phyloP scores from a whole-genome alignment of 768 basidiomycete genomes.

The Cantharellus anzutake region DNA sequence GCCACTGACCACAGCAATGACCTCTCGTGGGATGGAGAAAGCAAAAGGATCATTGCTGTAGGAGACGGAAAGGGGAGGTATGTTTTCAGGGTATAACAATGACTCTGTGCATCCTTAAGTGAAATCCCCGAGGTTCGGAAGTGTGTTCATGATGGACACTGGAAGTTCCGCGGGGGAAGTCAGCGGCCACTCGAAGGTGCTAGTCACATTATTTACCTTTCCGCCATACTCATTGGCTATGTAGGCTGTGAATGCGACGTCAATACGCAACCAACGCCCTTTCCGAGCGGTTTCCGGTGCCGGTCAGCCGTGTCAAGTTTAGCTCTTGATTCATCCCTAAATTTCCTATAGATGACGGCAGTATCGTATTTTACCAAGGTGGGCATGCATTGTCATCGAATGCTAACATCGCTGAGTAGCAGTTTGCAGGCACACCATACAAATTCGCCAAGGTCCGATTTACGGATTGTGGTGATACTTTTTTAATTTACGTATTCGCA shows the following conservation, averaged over 20 bases:
- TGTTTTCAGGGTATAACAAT: constrained; percentile 1
- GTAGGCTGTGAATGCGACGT: constrained; percentile 71
- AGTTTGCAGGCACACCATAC: constrained; percentile 45
- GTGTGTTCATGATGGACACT: constrained; percentile 66
- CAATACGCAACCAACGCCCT: constrained; percentile 74
- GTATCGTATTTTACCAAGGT: constrained; percentile 72
- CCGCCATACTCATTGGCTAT: background rate
- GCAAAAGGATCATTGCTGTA: constrained; percentile 86
- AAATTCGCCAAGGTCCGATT: constrained; percentile 47
- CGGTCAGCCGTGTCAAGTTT: background rate
- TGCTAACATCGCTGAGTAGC: background rate
- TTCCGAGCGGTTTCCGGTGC: constrained; percentile 67
- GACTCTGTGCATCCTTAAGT: background rate
- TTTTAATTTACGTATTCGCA: background rate
- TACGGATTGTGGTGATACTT: background rate
- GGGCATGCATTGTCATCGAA: constrained; percentile 6
- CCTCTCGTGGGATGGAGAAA: constrained; percentile 91
- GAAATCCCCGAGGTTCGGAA: constrained; percentile 39
- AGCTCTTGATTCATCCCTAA: background rate
- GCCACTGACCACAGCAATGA: constrained; percentile 46
- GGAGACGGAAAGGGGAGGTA: constrained; percentile 86
- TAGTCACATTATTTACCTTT: background rate
- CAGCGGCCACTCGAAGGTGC: constrained; percentile 72
- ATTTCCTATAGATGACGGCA: constrained; percentile 47
- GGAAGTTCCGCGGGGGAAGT: constrained; percentile 81